Base-by-base conservation (phyloP, 108 stramenopile genomes). In the Conticribra guillardii region DNA sequence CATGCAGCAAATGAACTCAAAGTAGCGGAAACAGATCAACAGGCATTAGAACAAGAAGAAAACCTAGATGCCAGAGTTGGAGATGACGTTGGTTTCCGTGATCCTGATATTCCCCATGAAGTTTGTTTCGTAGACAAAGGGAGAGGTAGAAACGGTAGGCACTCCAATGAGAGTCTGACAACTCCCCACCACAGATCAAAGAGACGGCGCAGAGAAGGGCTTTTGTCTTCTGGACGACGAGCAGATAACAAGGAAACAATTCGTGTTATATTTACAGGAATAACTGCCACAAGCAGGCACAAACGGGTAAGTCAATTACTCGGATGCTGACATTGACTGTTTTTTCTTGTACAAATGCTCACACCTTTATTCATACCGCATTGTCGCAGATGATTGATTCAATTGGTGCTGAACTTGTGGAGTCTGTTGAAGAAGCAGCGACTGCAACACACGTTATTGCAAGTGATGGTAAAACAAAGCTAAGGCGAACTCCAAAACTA, bases 401-500 rank as follows among this genome's bases (percentile, higher is more conserved):
- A 17, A 84, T 87, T 54, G 86, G 86, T 23, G 86, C 84, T 14
- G 71, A 76, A 22, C 60, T 85, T 24, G 51, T 88, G 1, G 84
- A 85, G 44, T 71, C 60, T 17, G 52, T 85, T n/a, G 77, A 84
- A 15, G 81, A 85, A 41, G 82, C 87, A 37, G 50, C 62, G 41
- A 76, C 54, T 2, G 84, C 81, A 19, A 85, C 83, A n/a, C 83
- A 88, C 52, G 82, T 84, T 7, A 85, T 88, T 53, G 87, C 76
- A 24, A 82, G 71, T 16, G 83, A 82, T 62, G 80, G 76, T 3
- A 70, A 65, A 16, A 65, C 60, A 17, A 53, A 63, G 17, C 51
- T 89, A 28, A 57, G 83, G 23, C 69, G 88, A 16, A 89, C 88
- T 7, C 85, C 88, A 3, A 89, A 89, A 44, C 80, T 89, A 2